Conservation (phyloP, 2,329 filamentous ascomycete genomes). For the Seiridium unicorne region DNA sequence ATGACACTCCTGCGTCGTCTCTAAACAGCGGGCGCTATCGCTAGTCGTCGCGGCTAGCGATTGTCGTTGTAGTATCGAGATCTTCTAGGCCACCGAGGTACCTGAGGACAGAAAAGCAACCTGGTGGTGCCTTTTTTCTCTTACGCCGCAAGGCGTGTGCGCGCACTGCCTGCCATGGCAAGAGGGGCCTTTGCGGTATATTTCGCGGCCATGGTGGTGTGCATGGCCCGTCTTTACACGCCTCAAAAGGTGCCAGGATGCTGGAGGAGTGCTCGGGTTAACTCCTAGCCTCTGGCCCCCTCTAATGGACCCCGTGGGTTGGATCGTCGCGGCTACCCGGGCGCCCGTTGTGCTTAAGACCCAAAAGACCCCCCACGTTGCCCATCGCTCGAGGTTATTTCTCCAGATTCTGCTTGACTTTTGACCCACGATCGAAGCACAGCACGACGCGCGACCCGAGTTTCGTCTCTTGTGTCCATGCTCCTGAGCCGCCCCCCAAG, state of each 20-base stretch:
- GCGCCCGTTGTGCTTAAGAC: constrained; percentile 2
- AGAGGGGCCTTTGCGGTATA: background rate
- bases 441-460: constrained; percentile 1
- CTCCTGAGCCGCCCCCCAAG: background rate
- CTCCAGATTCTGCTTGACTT: constrained; percentile 8
- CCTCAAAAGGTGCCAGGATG: background rate
- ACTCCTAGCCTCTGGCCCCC: background rate
- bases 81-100: background rate
- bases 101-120: background rate
- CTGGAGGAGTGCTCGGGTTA: background rate
- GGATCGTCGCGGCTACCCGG: constrained; percentile 8
- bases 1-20: background rate
- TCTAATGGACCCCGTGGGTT: constrained; percentile 1
- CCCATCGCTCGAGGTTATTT: constrained; percentile 4
- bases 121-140: background rate
- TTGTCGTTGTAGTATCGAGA: background rate
- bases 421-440: constrained; percentile 4
- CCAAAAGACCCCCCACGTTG: constrained; percentile 7
- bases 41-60: background rate
- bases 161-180: background rate
- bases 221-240: background rate
- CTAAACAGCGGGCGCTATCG: background rate
- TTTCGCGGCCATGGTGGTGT: background rate
- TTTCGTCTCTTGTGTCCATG: background rate
- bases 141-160: background rate